A percentile compares a stretch with the other conserved stretches of the same genome.
phyloP scores from a whole-genome alignment of 345 rosid genomes.

The Aquilaria sinensis region DNA sequence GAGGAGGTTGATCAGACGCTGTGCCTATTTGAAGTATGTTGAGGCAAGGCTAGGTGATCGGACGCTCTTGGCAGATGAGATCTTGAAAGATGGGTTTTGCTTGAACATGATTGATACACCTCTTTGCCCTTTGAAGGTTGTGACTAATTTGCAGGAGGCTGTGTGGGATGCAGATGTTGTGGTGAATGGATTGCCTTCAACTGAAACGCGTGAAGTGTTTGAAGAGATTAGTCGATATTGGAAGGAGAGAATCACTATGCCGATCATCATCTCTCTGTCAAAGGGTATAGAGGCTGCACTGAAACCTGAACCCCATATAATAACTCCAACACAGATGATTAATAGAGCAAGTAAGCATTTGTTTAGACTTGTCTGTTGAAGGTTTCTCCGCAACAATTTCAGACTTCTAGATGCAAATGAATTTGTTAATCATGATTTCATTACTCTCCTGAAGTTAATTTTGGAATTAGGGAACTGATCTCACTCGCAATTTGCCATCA shows the following conservation, averaged over 20 bases:
- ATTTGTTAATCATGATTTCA: background rate
- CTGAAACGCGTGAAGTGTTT: conserved; percentile 57
- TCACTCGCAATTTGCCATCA: background rate
- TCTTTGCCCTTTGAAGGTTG: conserved; percentile 74
- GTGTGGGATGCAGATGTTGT: conserved; percentile 85
- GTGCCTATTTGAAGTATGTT: conserved; percentile 75
- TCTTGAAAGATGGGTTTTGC: conserved; percentile 81
- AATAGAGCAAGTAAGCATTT: conserved; percentile 51
- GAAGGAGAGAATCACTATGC: conserved; percentile 67
- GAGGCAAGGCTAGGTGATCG: conserved; percentile 78
- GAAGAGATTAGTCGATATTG: conserved; percentile 64
- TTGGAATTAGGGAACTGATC: background rate
- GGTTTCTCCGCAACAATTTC: no score
- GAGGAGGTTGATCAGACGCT: conserved; percentile 69
- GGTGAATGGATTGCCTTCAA: conserved; percentile 74
- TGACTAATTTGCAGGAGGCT: conserved; percentile 78
- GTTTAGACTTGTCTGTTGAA: background rate
- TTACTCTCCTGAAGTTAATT: no score
- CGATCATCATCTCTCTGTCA: conserved; percentile 63
- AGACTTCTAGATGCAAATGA: background rate
- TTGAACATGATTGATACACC: conserved; percentile 82
- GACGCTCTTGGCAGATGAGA: conserved; percentile 68
- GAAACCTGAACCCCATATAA: conserved; percentile 58
- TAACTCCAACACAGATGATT: conserved; percentile 80
- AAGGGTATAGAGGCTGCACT: conserved; percentile 85